phyloP scores from a whole-genome alignment of 129 eudicot species.

The Flaveria brownii region DNA sequence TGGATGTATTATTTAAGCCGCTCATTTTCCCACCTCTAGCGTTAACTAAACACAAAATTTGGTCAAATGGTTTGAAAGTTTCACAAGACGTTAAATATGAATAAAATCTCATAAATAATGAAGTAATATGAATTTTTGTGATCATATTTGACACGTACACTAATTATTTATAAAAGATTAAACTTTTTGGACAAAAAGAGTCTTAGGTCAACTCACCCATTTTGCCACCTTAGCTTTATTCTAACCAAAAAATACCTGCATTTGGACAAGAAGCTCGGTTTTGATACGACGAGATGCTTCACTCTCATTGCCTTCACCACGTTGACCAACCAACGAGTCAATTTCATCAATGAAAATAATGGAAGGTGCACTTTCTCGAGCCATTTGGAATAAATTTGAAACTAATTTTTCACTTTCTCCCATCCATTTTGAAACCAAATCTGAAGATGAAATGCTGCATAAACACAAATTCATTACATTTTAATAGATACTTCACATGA shows the following conservation, averaged over 20 bases:
- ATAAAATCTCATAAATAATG: neutral
- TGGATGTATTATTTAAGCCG: neutral
- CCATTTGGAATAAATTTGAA: slow-evolving; percentile 69
- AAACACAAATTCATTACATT: slow-evolving; percentile 25
- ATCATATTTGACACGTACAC: neutral
- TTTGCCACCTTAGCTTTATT: slow-evolving; percentile 10
- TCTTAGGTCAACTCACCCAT: neutral
- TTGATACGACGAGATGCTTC: slow-evolving; percentile 77
- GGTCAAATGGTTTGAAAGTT: neutral
- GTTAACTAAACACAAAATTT: neutral
- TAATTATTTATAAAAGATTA: neutral
- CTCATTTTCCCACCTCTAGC: neutral
- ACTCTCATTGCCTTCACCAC: slow-evolving; percentile 78
- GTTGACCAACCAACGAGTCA: slow-evolving; percentile 69
- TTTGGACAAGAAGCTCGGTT: slow-evolving; percentile 79
- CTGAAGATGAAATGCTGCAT: slow-evolving; percentile 64
- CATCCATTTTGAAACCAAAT: slow-evolving; percentile 77
- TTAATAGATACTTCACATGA: neutral
- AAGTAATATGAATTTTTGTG: neutral
- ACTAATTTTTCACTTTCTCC: slow-evolving; percentile 78
- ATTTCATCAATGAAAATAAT: slow-evolving; percentile 72
- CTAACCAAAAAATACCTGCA: slow-evolving; percentile 50
- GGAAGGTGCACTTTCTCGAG: slow-evolving; percentile 72
- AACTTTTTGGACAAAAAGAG: neutral
- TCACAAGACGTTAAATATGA: neutral